Base-by-base conservation (phyloP, 805 yeast species). In the Starmerella kuoi region DNA sequence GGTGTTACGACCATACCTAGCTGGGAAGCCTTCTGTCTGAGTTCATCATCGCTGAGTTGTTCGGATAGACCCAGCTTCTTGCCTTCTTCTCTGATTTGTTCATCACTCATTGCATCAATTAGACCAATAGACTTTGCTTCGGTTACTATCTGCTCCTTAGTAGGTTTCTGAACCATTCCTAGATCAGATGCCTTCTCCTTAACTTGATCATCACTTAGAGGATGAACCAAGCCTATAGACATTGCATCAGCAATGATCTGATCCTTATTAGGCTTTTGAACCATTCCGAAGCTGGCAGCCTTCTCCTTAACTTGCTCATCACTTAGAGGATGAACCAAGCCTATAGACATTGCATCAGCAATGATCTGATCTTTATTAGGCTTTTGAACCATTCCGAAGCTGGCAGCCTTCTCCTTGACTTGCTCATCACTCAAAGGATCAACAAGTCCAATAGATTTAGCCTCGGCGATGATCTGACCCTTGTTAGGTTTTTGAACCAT, bases 271-370 rank as follows among this genome's bases (percentile, higher is more conserved):
- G 34, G 42, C 1, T 54, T 49, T 33, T 36, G 40, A 4, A 22
- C 27, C 12, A 48, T 24, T 6, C 44, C 44, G 5, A 40, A 30
- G 15, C 17, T 15, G n/a, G 25, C 34, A 7, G 52, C 55, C 14
- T 19, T 35, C 5, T 11, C 34, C 21, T 27, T 9, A 15, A 46
- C 37, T 17, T 41, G 41, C 5, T 26, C 28, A 12, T 44, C 53
- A 18, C 31, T 33, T 71, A 82, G 65, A 1, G 68, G 62, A 4
- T 70, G 59, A 1, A 93, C 91, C 40, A 85, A 62, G 52, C 73
- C 70, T 49, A 79, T 65, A 1, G 85, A 91, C 57, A 73, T 81
- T 35, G 80, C 86, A 9, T 73, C 72, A 59, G 82, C 91, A 27
- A 77, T 9, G 20, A 51, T 30, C n/a, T 49, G 38, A 2, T 31